Conservation (phyloP, 345 rosid species). For the Cardamine chenopodiifolia region DNA sequence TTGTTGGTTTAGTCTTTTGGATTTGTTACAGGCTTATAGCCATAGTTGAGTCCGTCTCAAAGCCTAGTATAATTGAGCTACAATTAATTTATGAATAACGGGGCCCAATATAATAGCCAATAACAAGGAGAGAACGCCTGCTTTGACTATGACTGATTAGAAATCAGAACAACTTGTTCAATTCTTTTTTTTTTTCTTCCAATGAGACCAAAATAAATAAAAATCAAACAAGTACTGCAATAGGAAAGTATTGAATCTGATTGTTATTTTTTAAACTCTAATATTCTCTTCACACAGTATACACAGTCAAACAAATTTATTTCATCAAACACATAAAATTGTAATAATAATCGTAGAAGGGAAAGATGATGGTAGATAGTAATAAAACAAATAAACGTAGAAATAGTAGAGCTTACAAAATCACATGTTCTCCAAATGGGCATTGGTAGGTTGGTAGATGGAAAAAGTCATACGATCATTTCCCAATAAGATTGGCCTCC, state of each 20-base stretch:
- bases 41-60: conserved; percentile 3
- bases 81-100: background rate
- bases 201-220: background rate
- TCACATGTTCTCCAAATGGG: conserved; percentile 37
- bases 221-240: conserved; percentile 32
- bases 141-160: conserved; percentile 19
- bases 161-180: conserved; percentile 1
- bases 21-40: background rate
- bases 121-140: conserved; percentile 7
- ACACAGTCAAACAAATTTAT: conserved; percentile 20
- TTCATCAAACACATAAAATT: background rate
- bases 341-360: background rate
- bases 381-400: background rate
- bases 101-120: conserved; percentile 18
- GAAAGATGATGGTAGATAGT: background rate
- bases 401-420: background rate
- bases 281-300: background rate
- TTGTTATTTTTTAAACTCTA: no score
- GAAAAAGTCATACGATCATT: conserved; percentile 21
- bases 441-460: conserved; percentile 47
- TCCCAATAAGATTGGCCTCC: conserved; percentile 31
- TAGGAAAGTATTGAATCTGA: background rate
- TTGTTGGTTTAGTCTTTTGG: background rate
- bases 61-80: background rate
- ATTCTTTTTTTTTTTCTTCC: background rate